Conservation (phyloP, 192 early-diverging fungal genomes). For the Entomortierella lignicola region DNA sequence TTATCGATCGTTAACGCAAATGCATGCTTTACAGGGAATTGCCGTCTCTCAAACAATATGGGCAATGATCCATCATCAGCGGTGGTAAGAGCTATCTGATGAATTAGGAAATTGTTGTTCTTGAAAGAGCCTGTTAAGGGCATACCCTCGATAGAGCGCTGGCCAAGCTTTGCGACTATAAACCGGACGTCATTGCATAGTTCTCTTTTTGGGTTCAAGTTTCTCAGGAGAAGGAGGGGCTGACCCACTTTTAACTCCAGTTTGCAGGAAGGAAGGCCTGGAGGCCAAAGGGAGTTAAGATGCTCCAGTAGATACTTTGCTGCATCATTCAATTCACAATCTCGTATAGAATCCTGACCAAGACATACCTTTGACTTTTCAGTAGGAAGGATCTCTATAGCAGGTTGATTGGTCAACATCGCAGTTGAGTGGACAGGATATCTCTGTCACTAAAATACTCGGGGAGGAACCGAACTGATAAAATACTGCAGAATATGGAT, state of each 20-base stretch:
- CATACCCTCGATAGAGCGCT: background rate
- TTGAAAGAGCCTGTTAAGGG: too few species aligned
- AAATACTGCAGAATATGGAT: too few species aligned
- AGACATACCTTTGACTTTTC: background rate
- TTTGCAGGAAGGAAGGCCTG: background rate
- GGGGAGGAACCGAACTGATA: too few species aligned
- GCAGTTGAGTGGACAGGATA: too few species aligned
- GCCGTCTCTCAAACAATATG: constrained; percentile 11
- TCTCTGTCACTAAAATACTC: too few species aligned
- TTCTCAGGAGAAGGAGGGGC: background rate
- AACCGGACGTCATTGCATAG: background rate
- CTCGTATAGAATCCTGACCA: background rate
- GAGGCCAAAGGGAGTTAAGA: background rate
- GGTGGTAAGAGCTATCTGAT: background rate
- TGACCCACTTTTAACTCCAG: background rate
- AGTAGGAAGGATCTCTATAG: too few species aligned
- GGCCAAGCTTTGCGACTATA: background rate
- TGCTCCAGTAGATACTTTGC: background rate
- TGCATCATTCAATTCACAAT: background rate
- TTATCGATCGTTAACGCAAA: constrained; percentile 40
- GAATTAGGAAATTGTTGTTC: background rate
- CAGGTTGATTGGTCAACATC: too few species aligned
- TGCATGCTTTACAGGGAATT: constrained; percentile 23
- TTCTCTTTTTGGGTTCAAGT: background rate
- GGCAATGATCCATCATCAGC: constrained; percentile 11